Evolutionary conservation across 2,329 filamentous ascomycete species (phyloP).

Genomic region (Colletotrichum sublineola): DNA sequence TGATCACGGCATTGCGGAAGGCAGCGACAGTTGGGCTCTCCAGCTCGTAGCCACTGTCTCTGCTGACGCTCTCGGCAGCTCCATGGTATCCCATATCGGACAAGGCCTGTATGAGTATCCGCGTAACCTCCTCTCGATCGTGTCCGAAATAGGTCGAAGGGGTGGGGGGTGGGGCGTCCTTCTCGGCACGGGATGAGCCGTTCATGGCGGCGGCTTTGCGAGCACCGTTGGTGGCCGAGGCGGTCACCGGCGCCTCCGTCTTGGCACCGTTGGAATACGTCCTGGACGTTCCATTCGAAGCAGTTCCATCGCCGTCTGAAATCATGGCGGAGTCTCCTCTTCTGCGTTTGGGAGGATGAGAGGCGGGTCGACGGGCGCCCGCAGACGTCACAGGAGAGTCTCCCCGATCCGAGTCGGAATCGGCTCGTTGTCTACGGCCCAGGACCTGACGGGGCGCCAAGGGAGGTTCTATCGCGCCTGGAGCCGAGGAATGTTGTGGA

Average conservation of each 20-base stretch:
- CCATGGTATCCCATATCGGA: slow-evolving; percentile 87
- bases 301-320: slow-evolving; percentile 66
- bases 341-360: slow-evolving; percentile 62
- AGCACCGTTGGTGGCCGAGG: slow-evolving; percentile 60
- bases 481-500: slow-evolving; percentile 47
- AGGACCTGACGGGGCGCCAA: slow-evolving; percentile 57
- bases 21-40: slow-evolving; percentile 89
- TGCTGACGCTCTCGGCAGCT: slow-evolving; percentile 80
- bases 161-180: slow-evolving; percentile 50
- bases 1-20: slow-evolving; percentile 84
- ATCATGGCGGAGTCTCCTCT: slow-evolving; percentile 74
- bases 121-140: slow-evolving; percentile 90
- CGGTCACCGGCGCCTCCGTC: slow-evolving; percentile 55
- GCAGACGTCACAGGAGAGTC: slow-evolving; percentile 45
- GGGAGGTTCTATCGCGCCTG: slow-evolving; percentile 59
- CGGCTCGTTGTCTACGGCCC: slow-evolving; percentile 68
- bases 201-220: slow-evolving; percentile 46
- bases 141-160: slow-evolving; percentile 79
- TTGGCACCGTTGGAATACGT: slow-evolving; percentile 70
- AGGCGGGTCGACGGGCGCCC: slow-evolving; percentile 44
- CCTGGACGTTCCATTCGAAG: slow-evolving; percentile 66
- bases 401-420: slow-evolving; percentile 55
- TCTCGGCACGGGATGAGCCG: slow-evolving; percentile 44
- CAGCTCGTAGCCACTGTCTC: slow-evolving; percentile 88
- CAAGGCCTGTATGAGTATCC: slow-evolving; percentile 91